Evolutionary conservation across 805 yeast species (phyloP).

Genomic region (Saccharomycopsis sp.): DNA sequence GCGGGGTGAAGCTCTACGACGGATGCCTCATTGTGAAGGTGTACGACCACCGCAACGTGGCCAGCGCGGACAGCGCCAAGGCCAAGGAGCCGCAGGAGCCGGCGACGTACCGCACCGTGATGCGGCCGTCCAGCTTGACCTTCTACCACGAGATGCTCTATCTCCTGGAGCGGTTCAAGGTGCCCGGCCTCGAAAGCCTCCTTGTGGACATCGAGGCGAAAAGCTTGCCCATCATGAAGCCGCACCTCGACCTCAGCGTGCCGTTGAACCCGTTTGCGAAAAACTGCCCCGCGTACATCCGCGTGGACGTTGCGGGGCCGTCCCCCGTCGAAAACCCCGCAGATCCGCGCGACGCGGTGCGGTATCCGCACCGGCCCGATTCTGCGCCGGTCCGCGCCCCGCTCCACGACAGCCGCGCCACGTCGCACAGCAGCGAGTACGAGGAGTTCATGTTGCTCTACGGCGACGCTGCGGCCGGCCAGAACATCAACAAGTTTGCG

Average conservation of each 20-base stretch:
- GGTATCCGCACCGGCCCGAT: constrained; percentile 34
- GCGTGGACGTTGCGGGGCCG: constrained; percentile 44
- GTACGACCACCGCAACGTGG: constrained; percentile 66
- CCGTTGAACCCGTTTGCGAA: constrained; percentile 59
- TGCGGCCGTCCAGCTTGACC: constrained; percentile 75
- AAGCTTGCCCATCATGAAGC: constrained; percentile 65
- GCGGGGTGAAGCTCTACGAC: constrained; percentile 77
- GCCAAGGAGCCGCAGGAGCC: constrained; percentile 37
- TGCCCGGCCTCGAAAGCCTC: constrained; percentile 59
- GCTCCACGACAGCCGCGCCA: constrained; percentile 52
- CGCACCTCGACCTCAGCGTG: constrained; percentile 70
- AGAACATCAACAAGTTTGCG: constrained; percentile 59
- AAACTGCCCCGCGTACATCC: constrained; percentile 36
- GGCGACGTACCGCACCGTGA: constrained; percentile 65
- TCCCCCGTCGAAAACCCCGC: constrained; percentile 28
- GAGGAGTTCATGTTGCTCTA: constrained; percentile 82
- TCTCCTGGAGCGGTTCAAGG: constrained; percentile 70
- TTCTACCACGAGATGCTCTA: constrained; percentile 79
- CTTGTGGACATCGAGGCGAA: constrained; percentile 86
- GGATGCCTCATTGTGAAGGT: constrained; percentile 84
- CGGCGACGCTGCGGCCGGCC: constrained; percentile 28
- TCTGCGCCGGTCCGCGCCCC: constrained; percentile 1
- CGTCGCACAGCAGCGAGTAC: constrained; percentile 71
- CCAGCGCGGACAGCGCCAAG: constrained; percentile 13
- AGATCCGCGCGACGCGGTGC: constrained; percentile 32